Conservation (phyloP, 352 stramenopile genomes). For the Phytophthora tentaculata region DNA sequence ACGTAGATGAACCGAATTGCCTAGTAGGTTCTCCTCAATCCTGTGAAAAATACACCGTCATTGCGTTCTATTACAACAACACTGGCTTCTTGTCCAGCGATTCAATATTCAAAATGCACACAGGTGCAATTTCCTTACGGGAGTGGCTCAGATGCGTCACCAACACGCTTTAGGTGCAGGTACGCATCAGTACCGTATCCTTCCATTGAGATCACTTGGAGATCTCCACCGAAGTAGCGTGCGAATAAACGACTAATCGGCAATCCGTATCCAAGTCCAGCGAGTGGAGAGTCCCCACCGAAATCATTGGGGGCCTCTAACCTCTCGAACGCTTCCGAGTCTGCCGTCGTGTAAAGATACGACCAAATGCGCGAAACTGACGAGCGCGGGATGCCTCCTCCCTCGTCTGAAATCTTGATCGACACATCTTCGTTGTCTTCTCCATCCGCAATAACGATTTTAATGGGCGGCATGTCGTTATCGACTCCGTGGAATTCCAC, state of each 20-base stretch:
- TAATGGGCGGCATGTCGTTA: constrained; percentile 98
- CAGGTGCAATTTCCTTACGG: constrained; percentile 39
- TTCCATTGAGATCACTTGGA: constrained; percentile 99
- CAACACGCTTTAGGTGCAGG: constrained; percentile 93
- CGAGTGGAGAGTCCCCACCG: constrained; percentile 90
- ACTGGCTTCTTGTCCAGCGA: neutral
- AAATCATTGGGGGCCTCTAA: constrained; percentile 90
- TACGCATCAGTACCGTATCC: constrained; percentile 99
- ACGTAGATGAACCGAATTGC: constrained; percentile 9
- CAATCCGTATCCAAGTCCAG: constrained; percentile 97
- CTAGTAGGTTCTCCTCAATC: too few relatives aligned
- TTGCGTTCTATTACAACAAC: neutral
- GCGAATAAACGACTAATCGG: constrained; percentile 97
- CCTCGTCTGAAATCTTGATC: constrained; percentile 99
- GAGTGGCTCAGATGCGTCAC: constrained; percentile 88
- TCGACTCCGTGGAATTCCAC: constrained; percentile 98
- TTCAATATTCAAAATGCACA: neutral
- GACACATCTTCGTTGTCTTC: constrained; percentile 99
- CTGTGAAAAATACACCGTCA: neutral
- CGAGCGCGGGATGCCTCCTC: constrained; percentile 98
- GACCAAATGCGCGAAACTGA: constrained; percentile 99
- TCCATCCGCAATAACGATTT: constrained; percentile 99
- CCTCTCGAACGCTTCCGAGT: constrained; percentile 93
- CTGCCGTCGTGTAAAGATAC: constrained; percentile 99
- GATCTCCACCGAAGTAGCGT: constrained; percentile 99